Evolutionary conservation across 306 rosid genomes (phyloP).

Genomic region (Malus sieversii): DNA sequence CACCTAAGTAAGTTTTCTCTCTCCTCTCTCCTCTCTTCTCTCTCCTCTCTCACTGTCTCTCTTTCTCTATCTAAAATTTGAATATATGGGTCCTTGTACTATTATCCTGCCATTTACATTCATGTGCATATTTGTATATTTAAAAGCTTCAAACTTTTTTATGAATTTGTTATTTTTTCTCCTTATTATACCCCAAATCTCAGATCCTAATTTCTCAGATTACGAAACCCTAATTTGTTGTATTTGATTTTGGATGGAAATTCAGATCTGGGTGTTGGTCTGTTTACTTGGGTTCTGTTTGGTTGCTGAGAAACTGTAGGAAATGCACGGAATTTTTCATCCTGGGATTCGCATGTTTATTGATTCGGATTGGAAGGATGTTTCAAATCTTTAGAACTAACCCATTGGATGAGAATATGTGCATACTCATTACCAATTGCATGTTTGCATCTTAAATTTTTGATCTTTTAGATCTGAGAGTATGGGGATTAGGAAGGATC

Average conservation of each 20-base stretch:
- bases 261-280: constrained; percentile 30
- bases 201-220: constrained; percentile 33
- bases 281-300: background rate
- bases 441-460: background rate
- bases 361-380: constrained; percentile 13
- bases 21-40: constrained; percentile 27
- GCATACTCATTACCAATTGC: background rate
- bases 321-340: constrained; percentile 16
- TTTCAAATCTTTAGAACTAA: background rate
- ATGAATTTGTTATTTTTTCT: background rate
- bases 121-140: constrained; percentile 20
- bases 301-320: constrained; percentile 30
- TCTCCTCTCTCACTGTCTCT: constrained; percentile 18
- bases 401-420: background rate
- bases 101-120: constrained; percentile 46
- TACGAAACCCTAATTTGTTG: constrained; percentile 12
- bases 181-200: background rate
- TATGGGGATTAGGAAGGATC: background rate
- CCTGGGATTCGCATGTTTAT: constrained; percentile 24
- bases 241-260: constrained; percentile 4
- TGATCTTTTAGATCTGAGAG: background rate
- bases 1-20: constrained; percentile 93
- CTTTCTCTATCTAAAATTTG: constrained; percentile 44
- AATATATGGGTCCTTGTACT: constrained; percentile 82
- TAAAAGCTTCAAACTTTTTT: background rate